Evolutionary conservation across 495 filamentous ascomycete species (phyloP).

Genomic region (Beverwykella pulmonaria): DNA sequence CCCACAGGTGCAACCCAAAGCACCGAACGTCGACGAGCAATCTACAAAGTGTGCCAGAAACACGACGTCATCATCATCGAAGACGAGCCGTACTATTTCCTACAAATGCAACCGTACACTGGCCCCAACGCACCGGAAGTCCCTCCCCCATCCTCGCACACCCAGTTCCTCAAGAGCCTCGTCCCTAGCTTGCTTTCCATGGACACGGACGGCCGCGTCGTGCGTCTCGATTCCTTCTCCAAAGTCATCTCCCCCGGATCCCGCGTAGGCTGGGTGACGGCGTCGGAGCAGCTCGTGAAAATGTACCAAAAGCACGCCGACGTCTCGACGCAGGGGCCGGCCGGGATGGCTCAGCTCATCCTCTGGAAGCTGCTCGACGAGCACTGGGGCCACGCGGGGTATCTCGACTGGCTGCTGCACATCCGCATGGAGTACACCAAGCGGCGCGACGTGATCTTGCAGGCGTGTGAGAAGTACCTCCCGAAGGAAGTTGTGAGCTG

Average conservation of each 20-base stretch:
- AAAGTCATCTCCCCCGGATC: conserved; percentile 67
- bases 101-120: conserved; percentile 89
- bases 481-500: conserved; percentile 80
- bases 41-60: conserved; percentile 77
- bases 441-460: conserved; percentile 74
- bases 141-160: conserved; percentile 58
- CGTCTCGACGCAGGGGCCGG: conserved; percentile 77
- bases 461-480: conserved; percentile 78
- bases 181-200: conserved; percentile 65
- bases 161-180: conserved; percentile 62
- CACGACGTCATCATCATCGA: conserved; percentile 88
- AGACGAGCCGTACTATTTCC: conserved; percentile 94
- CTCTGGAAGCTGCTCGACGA: conserved; percentile 91
- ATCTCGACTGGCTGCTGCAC: conserved; percentile 84
- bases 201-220: conserved; percentile 67
- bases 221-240: conserved; percentile 70
- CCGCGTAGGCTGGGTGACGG: conserved; percentile 68
- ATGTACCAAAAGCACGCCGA: conserved; percentile 77
- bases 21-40: conserved; percentile 61
- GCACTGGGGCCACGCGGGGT: conserved; percentile 91
- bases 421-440: conserved; percentile 81
- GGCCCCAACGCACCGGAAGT: conserved; percentile 54
- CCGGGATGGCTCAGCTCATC: conserved; percentile 78
- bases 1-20: conserved; percentile 86
- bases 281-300: conserved; percentile 80